Conservation (phyloP, 176 grass and related monocot genomes). For the Eremochloa ophiuroides region DNA sequence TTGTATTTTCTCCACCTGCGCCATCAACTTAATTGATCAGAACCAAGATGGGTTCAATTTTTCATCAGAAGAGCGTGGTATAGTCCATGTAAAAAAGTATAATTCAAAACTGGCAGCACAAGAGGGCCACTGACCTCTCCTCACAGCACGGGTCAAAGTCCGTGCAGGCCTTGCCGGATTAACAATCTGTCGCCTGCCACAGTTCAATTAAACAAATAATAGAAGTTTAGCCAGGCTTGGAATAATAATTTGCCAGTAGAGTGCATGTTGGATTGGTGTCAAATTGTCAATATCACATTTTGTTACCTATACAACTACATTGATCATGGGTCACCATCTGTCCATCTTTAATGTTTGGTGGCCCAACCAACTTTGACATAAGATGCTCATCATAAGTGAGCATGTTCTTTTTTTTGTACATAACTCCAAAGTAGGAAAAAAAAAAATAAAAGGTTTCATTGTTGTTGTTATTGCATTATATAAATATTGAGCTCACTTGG, state of each 20-base stretch:
- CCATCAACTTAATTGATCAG: constrained; percentile 19
- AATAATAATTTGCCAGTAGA: not conserved
- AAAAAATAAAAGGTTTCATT: not conserved
- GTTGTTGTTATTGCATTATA: not conserved
- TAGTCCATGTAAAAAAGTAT: not conserved
- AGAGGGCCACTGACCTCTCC: constrained; percentile 51
- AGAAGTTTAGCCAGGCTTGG: not conserved
- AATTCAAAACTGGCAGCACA: not conserved
- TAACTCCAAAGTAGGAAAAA: not conserved
- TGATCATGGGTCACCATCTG: constrained; percentile 16
- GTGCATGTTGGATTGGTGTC: not conserved
- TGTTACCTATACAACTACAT: constrained; percentile 27
- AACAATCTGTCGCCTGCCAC: constrained; percentile 56
- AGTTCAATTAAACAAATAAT: constrained; percentile 16
- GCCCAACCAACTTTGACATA: constrained; percentile 22
- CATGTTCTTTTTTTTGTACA: not conserved
- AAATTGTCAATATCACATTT: not conserved
- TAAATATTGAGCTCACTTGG: not conserved
- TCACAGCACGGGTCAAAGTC: constrained; percentile 61
- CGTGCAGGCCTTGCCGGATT: constrained; percentile 63
- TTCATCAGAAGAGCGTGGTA: not conserved
- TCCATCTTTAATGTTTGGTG: constrained; percentile 20
- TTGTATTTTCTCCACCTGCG: constrained; percentile 63
- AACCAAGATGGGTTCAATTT: not conserved
- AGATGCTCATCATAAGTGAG: not conserved